Percentiles rank a stretch among this genome's conserved stretches.
These are phyloP conservation scores for Choiromyces venosus DNA, from an alignment of 495 filamentous ascomycete genomes.

Conservation along the genomic window DNA sequence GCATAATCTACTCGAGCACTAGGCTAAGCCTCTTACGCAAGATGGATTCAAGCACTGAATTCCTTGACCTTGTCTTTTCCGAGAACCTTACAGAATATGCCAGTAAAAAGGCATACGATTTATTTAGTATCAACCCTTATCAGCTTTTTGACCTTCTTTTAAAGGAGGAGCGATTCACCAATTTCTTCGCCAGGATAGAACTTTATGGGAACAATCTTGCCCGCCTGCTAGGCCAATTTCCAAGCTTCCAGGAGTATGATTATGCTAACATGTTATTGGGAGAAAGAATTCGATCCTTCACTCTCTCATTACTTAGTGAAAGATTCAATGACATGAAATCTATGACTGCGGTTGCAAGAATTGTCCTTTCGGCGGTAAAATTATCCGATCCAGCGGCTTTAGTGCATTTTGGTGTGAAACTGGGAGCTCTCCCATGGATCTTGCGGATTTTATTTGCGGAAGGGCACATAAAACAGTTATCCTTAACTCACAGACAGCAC, in stretches of 20 bases:
- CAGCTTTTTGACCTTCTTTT: too few species aligned
- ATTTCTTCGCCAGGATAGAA: too few species aligned
- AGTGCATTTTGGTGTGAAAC: not conserved
- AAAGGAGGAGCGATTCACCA: too few species aligned
- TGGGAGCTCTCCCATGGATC: constrained; percentile 10
- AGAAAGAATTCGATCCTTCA: constrained; percentile 7
- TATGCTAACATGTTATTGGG: not conserved
- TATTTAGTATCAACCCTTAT: constrained; percentile 5
- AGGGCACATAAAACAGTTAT: too few species aligned
- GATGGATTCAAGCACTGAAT: too few species aligned
- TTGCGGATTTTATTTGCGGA: constrained; percentile 6
- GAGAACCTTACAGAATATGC: not conserved
- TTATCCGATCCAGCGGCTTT: constrained; percentile 3
- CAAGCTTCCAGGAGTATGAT: not conserved
- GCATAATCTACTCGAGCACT: too few species aligned
- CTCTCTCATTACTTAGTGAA: too few species aligned
- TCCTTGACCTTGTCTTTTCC: constrained; percentile 13
- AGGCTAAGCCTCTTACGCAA: too few species aligned
- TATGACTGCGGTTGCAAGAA: constrained; percentile 1
- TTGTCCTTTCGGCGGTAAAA: constrained; percentile 4
- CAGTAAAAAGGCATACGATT: constrained; percentile 6
- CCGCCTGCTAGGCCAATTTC: not conserved
- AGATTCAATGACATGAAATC: too few species aligned
- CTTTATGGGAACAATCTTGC: constrained; percentile 6
- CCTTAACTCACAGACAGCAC: too few species aligned